These are phyloP conservation scores for Fusarium succisae DNA, from an alignment of 2,329 filamentous ascomycete species.

Conservation along the genomic window DNA sequence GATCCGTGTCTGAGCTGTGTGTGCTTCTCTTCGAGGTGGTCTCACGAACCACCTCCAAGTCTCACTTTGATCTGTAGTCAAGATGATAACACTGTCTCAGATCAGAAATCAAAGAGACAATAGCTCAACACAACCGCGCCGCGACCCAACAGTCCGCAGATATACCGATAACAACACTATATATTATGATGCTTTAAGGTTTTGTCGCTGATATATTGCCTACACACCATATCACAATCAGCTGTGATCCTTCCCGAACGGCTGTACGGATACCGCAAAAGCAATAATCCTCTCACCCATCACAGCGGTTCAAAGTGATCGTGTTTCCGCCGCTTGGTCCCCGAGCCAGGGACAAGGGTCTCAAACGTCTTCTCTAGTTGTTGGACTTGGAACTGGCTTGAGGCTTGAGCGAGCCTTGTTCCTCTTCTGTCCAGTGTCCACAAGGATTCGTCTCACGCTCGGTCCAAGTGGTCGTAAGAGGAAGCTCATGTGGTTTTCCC, in stretches of 20 bases:
- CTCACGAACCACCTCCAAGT: background rate
- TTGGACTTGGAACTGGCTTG: constrained; percentile 1
- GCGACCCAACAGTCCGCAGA: background rate
- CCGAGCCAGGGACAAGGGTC: constrained; percentile 12
- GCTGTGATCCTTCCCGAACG: constrained; percentile 14
- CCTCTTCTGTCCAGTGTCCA: background rate
- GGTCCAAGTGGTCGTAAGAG: constrained; percentile 31
- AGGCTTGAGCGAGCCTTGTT: constrained; percentile 5
- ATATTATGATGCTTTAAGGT: background rate
- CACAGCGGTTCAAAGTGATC: constrained; percentile 19
- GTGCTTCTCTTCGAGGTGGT: background rate
- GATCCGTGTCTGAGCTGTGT: background rate
- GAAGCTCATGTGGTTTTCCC: constrained; percentile 23
- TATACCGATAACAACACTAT: background rate
- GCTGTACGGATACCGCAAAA: background rate
- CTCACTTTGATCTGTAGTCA: background rate
- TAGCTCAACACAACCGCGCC: background rate
- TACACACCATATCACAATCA: background rate
- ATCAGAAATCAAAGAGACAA: background rate
- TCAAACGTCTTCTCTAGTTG: background rate
- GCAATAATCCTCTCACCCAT: constrained; percentile 18
- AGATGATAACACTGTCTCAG: background rate
- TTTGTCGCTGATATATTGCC: constrained; percentile 14
- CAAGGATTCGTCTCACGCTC: constrained; percentile 18
- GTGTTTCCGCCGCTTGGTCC: background rate